Base-by-base conservation (phyloP, 2,329 filamentous ascomycete species). In the Thyridium curvatum region DNA sequence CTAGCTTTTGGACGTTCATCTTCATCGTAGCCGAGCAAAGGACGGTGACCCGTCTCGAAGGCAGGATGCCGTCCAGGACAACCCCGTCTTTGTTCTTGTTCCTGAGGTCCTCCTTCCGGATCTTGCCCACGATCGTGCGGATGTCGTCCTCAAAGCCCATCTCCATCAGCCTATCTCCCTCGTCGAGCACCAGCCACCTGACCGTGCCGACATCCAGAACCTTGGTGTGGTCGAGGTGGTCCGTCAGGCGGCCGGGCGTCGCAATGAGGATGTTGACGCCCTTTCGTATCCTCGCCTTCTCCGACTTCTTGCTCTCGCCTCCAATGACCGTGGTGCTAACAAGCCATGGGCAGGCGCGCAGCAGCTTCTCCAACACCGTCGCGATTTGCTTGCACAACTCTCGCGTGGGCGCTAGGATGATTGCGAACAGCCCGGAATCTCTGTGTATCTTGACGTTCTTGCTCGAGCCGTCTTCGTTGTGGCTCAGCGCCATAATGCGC, bases 81-180 rank as follows among this genome's bases (percentile, higher is more conserved):
- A 73, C 64, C 5, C 73, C 71, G 37, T 80, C 78, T 30, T 74
- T 73, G 21, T 77, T 78, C 40, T 73, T 76, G 40, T 74, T 73
- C 30, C 73, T 68, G 15, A 84, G 58, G 21, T 69, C 64, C 40
- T 83, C 74, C 33, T 81, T 66, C 45, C 89, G 82, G 40, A 97
- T 77, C 45, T 84, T 84, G 40, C 79, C 73, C 13, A 98, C 85
- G 47, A 96, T 91, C 44, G 83, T 85, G 55, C 86, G 85, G 43
- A 98, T 78, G 53, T 97, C 91, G 39, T 96, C 82, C 61, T 97
- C 93, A 50, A 98, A 98, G 0, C 93, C 93, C 53, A 97, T 74
- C 56, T 98, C 93, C 91, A 98, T 96, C 57, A 98, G 69, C n/a
- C 93, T 78, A 70, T 98, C 93, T 21, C 93, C 93, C 62, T 98